phyloP scores from a whole-genome alignment of 2,329 filamentous ascomycete genomes.

The Penicillium palitans region DNA sequence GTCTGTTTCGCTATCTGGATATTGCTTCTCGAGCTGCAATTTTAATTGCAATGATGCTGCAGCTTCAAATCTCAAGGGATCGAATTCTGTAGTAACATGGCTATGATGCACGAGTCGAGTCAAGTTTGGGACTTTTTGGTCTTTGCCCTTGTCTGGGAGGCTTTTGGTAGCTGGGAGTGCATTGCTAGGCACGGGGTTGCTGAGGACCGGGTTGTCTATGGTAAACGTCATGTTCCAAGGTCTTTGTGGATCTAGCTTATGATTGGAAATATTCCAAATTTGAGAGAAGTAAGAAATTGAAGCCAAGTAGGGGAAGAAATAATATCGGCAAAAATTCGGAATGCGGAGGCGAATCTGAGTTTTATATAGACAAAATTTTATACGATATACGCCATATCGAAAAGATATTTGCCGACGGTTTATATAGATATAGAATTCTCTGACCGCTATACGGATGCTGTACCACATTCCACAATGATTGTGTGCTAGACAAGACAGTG shows the following conservation, averaged over 20 bases:
- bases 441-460: slow-evolving; percentile 19
- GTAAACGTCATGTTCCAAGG: background rate
- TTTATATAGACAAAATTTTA: background rate
- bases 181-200: background rate
- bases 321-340: background rate
- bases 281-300: background rate
- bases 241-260: background rate
- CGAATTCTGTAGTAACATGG: slow-evolving; percentile 35
- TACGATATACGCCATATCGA: background rate
- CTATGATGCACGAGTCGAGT: slow-evolving; percentile 32
- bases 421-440: background rate
- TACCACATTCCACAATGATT: slow-evolving; percentile 24
- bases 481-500: slow-evolving; percentile 12
- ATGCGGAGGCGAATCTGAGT: background rate
- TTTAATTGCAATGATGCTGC: slow-evolving; percentile 37
- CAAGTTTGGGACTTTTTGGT: background rate
- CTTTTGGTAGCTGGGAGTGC: background rate
- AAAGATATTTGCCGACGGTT: background rate
- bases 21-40: slow-evolving; percentile 6
- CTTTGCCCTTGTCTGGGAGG: background rate
- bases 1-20: slow-evolving; percentile 14
- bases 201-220: background rate
- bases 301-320: background rate
- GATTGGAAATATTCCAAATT: background rate
- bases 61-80: slow-evolving; percentile 37